These are phyloP conservation scores for Rhizopogon vinicolor DNA, from an alignment of 768 basidiomycete species.

Conservation along the genomic window DNA sequence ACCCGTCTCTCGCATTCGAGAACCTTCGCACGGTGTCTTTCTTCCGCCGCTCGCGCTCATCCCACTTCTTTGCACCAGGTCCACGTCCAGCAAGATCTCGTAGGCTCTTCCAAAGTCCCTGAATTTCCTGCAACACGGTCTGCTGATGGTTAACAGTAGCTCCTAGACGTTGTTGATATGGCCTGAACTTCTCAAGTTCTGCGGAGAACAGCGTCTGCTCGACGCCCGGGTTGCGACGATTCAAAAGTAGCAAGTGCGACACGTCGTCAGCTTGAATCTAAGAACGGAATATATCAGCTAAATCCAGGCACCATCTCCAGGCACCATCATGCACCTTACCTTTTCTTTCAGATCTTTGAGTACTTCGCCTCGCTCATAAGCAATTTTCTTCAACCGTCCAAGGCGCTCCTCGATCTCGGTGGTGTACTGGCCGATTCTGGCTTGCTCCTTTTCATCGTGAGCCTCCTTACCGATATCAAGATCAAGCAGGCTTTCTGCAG, in stretches of 20 bases:
- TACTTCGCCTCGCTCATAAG: slow-evolving; percentile 79
- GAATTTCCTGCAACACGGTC: slow-evolving; percentile 67
- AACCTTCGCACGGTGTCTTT: slow-evolving; percentile 72
- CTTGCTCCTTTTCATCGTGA: slow-evolving; percentile 63
- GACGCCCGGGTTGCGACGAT: slow-evolving; percentile 76
- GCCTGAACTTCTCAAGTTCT: slow-evolving; percentile 93
- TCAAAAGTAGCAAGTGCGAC: slow-evolving; percentile 88
- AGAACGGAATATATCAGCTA: neutral
- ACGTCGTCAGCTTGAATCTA: slow-evolving; percentile 96
- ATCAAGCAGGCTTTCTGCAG: slow-evolving; percentile 57
- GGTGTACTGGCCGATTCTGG: slow-evolving; percentile 62
- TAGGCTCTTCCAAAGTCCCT: slow-evolving; percentile 67
- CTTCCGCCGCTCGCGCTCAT: slow-evolving; percentile 75
- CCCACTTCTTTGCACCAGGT: slow-evolving; percentile 73
- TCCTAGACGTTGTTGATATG: slow-evolving; percentile 79
- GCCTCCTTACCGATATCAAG: slow-evolving; percentile 60
- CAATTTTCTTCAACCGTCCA: slow-evolving; percentile 74
- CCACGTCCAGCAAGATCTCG: slow-evolving; percentile 73
- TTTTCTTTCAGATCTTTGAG: slow-evolving; percentile 96
- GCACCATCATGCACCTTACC: slow-evolving; percentile 36
- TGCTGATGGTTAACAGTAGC: slow-evolving; percentile 79
- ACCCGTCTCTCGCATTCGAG: slow-evolving; percentile 72
- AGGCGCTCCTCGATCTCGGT: slow-evolving; percentile 76
- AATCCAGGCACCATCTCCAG: neutral
- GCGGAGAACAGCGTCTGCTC: slow-evolving; percentile 88